Evolutionary conservation across 805 yeast genomes (phyloP), one percentile per base, ranked within the genome.

Genomic region (Cyberlindnera nakhonratchasimensis): DNA sequence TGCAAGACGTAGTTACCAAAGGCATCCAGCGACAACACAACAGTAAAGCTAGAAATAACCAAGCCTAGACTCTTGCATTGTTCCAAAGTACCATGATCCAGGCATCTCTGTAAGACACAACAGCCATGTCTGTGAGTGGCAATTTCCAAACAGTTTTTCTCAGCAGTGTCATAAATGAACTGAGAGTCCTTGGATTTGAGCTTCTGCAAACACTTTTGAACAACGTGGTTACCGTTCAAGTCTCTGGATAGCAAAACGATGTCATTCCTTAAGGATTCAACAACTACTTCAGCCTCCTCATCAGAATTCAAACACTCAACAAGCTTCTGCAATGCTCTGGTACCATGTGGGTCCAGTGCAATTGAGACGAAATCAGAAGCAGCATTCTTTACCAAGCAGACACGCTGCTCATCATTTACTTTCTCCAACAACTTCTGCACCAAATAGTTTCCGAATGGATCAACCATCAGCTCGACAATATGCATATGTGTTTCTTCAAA

Each of bases 51-150:
- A 17, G 93, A 85, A 34, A 91, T 82, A 48, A 76, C 77, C 21
- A 71, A 60, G 19, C 88, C 80, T 42, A 93, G 71, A 46, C 75
- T 79, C 49, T 71, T 70, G 43, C 88, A 75, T 64, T 93, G 97
- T 29, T 65, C 71, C 4, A 66, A 65, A 18, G 80, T 75, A 4
- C 98, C 97, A 63, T 84, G 86, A 63, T 93, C 98, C 54, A 93
- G 74, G 63, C 98, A 90, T 55, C 98, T 77, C 66, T 91, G 99
- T 44, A 91, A 71, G 20, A 91, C 98, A 65, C 98, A 91, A 67
- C 99, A 93, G 6, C 98, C 99, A 59, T 93, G 98, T 58, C 96
- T 78, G 59, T 93, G 98, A 35, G 95, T 88, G 5, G 96, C 95
- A 43, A 93, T 87, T 44, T 80, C 83, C 29, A 80, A 72, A 49